These are phyloP conservation scores for Warburgia ugandensis DNA, from an alignment of 164 flowering plant species.

Conservation along the genomic window DNA sequence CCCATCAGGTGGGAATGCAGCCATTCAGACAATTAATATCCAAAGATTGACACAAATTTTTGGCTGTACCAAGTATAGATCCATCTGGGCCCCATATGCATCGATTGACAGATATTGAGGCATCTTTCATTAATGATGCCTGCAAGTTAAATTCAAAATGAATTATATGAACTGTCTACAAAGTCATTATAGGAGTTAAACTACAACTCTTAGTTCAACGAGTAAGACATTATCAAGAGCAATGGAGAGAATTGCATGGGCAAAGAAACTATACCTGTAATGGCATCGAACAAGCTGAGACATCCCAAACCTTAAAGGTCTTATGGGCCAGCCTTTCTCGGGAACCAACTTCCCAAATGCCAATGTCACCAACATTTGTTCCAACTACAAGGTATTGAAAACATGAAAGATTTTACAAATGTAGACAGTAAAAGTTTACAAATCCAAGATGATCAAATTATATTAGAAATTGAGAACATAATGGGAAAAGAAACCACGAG, in stretches of 20 bases:
- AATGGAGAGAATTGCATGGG: background rate
- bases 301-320: slow-evolving; percentile 44
- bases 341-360: slow-evolving; percentile 59
- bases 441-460: no score
- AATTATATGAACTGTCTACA: background rate
- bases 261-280: slow-evolving; percentile 26
- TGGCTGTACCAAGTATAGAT: slow-evolving; percentile 32
- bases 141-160: slow-evolving; percentile 7
- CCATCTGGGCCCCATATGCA: slow-evolving; percentile 50
- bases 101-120: slow-evolving; percentile 22
- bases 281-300: slow-evolving; percentile 28
- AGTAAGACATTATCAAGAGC: no score
- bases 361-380: slow-evolving; percentile 61
- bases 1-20: no score
- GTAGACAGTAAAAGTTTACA: no score
- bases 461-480: background rate
- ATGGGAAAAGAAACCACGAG: background rate
- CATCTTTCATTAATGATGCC: slow-evolving; percentile 42
- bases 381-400: no score
- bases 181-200: background rate
- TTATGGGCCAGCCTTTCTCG: slow-evolving; percentile 37
- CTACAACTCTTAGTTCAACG: no score
- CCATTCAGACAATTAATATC: background rate
- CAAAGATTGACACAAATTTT: background rate
- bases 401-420: no score